phyloP scores from a whole-genome alignment of 2,329 filamentous ascomycete species.

The Fusarium sublunatum region DNA sequence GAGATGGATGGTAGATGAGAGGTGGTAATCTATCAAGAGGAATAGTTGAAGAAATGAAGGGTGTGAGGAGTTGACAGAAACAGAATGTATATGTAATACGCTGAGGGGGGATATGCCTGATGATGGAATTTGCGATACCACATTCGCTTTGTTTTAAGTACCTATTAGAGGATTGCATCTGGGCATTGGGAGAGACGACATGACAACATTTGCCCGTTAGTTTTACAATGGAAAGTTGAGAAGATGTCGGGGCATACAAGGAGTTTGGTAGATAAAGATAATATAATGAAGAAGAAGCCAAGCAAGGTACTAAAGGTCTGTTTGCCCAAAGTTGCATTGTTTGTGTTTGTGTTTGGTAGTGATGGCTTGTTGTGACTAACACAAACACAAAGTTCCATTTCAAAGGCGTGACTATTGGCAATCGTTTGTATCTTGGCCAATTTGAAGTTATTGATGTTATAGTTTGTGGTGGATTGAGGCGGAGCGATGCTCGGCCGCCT shows the following conservation, averaged over 20 bases:
- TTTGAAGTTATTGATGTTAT: not conserved
- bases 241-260: constrained; percentile 34
- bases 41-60: not conserved
- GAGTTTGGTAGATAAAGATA: constrained; percentile 37
- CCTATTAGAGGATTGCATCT: constrained; percentile 34
- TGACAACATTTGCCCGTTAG: constrained; percentile 35
- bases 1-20: not conserved
- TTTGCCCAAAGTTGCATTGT: not conserved
- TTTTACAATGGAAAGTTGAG: constrained; percentile 6
- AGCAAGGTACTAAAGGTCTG: not conserved
- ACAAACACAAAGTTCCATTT: constrained; percentile 38
- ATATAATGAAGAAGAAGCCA: constrained; percentile 8
- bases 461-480: constrained; percentile 22
- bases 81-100: constrained; percentile 32
- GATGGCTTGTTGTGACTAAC: too few species aligned
- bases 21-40: constrained; percentile 13
- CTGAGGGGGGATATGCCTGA: constrained; percentile 32
- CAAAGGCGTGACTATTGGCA: constrained; percentile 12
- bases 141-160: constrained; percentile 38
- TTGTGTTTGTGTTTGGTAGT: not conserved
- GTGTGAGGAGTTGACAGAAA: constrained; percentile 7
- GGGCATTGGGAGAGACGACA: constrained; percentile 18
- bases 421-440: not conserved
- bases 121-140: constrained; percentile 43
- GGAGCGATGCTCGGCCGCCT: constrained; percentile 32